Evolutionary conservation across 306 rosid genomes (phyloP).

Genomic region (Vicia faba): DNA sequence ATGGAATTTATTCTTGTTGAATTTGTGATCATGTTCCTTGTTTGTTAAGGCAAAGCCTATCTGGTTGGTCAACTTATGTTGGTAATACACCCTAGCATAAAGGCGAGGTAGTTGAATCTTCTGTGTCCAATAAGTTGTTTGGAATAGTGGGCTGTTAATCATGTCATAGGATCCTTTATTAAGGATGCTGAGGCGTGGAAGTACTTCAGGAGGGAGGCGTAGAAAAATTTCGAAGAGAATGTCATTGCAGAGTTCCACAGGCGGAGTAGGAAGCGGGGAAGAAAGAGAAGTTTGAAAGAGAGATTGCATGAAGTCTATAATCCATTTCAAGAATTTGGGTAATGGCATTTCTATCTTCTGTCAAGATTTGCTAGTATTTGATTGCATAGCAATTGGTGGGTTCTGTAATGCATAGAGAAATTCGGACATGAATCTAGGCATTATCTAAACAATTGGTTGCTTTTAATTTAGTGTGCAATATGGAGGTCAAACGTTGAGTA

Average conservation of each 20-base stretch:
- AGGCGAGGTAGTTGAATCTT: conserved; percentile 36
- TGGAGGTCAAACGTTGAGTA: conserved; percentile 15
- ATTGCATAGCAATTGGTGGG: conserved; percentile 1
- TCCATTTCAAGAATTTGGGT: conserved; percentile 32
- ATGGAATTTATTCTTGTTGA: conserved; percentile 7
- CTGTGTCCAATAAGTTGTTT: conserved; percentile 32
- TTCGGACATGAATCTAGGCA: not conserved
- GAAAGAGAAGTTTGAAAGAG: not conserved
- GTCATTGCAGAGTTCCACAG: conserved; percentile 29
- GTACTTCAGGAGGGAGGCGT: conserved; percentile 27
- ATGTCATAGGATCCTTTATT: conserved; percentile 27
- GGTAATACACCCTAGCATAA: conserved; percentile 33
- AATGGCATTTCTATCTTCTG: conserved; percentile 6
- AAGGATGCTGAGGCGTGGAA: conserved; percentile 32
- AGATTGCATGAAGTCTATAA: not conserved
- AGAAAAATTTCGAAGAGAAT: conserved; percentile 38
- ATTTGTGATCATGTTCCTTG: conserved; percentile 7
- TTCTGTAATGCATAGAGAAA: not conserved
- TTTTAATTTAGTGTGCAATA: not conserved
- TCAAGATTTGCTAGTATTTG: not conserved
- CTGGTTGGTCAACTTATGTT: conserved; percentile 20
- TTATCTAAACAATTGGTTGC: not conserved
- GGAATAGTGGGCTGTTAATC: conserved; percentile 33
- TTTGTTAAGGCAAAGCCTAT: conserved; percentile 16
- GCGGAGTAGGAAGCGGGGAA: not conserved